Conservation (phyloP, 345 rosid genomes). For the Ricinus communis region DNA sequence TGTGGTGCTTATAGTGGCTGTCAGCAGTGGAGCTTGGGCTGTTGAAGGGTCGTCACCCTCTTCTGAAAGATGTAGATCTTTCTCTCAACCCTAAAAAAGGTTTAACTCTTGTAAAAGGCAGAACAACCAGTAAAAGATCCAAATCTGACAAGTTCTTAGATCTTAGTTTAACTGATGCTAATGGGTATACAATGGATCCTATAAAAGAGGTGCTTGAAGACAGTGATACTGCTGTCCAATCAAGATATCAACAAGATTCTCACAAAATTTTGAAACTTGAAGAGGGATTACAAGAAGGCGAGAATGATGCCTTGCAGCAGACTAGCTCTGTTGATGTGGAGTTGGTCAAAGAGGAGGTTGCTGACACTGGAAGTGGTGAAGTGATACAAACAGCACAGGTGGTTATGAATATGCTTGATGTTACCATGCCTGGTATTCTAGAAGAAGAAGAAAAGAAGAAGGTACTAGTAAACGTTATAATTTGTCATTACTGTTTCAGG, state of each 20-base stretch:
- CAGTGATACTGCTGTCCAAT: constrained; percentile 32
- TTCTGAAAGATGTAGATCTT: constrained; percentile 78
- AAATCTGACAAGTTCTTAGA: constrained; percentile 43
- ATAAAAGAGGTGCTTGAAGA: constrained; percentile 32
- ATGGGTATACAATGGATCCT: constrained; percentile 45
- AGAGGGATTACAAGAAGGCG: constrained; percentile 32
- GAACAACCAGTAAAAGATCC: constrained; percentile 35
- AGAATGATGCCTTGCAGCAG: constrained; percentile 30
- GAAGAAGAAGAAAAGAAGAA: constrained; percentile 67
- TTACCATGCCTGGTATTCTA: constrained; percentile 68
- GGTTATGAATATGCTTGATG: constrained; percentile 83
- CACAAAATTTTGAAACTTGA: constrained; percentile 30
- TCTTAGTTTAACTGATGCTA: constrained; percentile 36
- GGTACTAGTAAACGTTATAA: constrained; percentile 48
- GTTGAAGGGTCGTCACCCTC: constrained; percentile 96
- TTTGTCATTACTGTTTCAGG: not conserved
- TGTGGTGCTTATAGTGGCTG: constrained; percentile 70
- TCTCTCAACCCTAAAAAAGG: constrained; percentile 67
- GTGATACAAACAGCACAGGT: constrained; percentile 69
- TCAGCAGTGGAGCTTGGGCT: constrained; percentile 91
- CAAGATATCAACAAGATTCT: constrained; percentile 31
- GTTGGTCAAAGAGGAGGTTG: constrained; percentile 41
- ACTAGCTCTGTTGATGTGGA: constrained; percentile 42
- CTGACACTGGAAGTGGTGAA: constrained; percentile 57
- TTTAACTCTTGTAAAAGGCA: constrained; percentile 46